Base-by-base conservation (phyloP, 2,329 filamentous ascomycete genomes). In the Atkinsonella hypoxylon region DNA sequence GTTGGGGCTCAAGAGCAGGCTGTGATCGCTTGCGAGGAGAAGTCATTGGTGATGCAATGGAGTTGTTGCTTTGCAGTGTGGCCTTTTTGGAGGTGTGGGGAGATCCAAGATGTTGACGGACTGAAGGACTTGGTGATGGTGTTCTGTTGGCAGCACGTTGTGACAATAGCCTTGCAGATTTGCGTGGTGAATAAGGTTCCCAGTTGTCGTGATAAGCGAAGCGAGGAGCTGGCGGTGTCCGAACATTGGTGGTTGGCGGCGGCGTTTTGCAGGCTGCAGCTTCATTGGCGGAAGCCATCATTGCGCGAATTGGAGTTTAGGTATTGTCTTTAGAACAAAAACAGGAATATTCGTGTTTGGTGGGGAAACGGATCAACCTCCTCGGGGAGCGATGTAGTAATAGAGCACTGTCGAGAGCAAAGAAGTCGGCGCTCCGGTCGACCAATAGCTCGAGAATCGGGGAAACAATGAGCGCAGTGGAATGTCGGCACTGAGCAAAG, bases 121-220 rank as follows among this genome's bases (percentile, higher is more conserved):
- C 58, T 54, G 69, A 58, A 55, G 67, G 55, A 56, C 61, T 56
- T 13, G 80, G 77, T 4, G 78, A 81, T 20, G 80, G 78, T 1
- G 79, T 83, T 64, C 74, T 75, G 60, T 72, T 67, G 53, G 67
- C 59, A 44, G 67, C 60, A 56, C 73, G 72, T 59, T 81, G 76
- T 41, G 74, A 73, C 51, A 78, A 79, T 57, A 87, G 75, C 57
- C 84, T 78, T 53, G 77, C 76, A 4, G 82, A 85, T 60, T 85
- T 84, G 64, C 84, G 78, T 50, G 83, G 82, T 53, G 82, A 81
- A 62, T 82, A 89, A 43, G 85, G 85, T 61, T 87, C 78, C 73
- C 83, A 89, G 55, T 73, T 69, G 66, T 90, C 85, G 57, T 75
- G 72, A 59, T 74, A 81, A 38, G 85, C 85, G 61, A 81, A 77